These are phyloP conservation scores for Hura crepitans DNA, from an alignment of 441 rosid genomes.

Conservation along the genomic window DNA sequence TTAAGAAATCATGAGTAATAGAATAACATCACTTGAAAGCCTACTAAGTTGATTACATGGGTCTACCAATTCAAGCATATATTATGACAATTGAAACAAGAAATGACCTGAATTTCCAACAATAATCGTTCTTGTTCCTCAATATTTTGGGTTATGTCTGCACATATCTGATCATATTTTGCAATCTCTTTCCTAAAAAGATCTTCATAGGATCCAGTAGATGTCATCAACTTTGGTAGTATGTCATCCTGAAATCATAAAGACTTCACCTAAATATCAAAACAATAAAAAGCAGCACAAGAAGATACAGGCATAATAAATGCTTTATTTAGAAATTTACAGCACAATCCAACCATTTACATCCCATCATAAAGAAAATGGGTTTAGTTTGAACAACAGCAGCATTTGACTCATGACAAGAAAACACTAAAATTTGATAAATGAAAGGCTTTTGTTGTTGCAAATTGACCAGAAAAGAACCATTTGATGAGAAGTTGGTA, in stretches of 20 bases:
- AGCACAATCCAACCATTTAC: background rate
- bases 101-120: constrained; percentile 79
- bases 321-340: background rate
- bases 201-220: constrained; percentile 82
- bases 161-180: constrained; percentile 77
- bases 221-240: constrained; percentile 93
- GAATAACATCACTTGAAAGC: background rate
- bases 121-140: constrained; percentile 82
- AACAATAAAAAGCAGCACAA: constrained; percentile 12
- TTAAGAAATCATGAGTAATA: background rate
- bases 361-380: background rate
- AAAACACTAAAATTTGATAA: background rate
- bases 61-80: background rate
- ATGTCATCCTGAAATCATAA: constrained; percentile 74
- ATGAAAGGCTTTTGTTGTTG: background rate
- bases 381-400: background rate
- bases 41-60: background rate
- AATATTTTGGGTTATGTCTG: constrained; percentile 78
- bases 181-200: constrained; percentile 89
- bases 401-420: constrained; percentile 1
- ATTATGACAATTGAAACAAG: background rate
- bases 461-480: background rate
- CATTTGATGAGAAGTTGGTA: background rate
- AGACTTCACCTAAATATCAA: constrained; percentile 10
- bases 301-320: background rate